A percentile compares a stretch with the other conserved stretches of the same genome.
Conservation (phyloP, 192 early-diverging fungal species). For the Linnemannia exigua region DNA sequence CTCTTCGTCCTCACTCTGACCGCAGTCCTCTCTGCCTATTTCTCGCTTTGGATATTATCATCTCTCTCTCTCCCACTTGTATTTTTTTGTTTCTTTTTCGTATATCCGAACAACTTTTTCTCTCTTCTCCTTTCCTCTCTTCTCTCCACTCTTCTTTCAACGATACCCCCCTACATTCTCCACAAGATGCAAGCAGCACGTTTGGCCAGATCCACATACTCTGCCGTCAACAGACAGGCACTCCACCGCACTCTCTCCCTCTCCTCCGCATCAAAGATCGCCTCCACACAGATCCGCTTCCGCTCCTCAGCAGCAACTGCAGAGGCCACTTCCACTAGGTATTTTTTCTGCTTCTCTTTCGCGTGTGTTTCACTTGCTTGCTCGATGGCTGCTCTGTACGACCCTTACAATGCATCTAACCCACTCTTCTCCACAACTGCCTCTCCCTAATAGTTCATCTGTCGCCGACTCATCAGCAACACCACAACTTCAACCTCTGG, state of each 20-base stretch:
- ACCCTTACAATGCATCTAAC: background rate
- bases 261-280: slow-evolving; percentile 33
- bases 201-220: slow-evolving; percentile 42
- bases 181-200: slow-evolving; percentile 48
- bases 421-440: background rate
- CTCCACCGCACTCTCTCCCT: slow-evolving; percentile 16
- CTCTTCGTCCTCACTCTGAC: background rate
- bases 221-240: slow-evolving; percentile 25
- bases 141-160: background rate
- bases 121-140: background rate
- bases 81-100: background rate
- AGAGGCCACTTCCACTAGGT: slow-evolving; percentile 23
- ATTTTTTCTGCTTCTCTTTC: slow-evolving; percentile 5
- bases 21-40: background rate
- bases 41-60: background rate
- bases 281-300: slow-evolving; percentile 42
- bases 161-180: background rate
- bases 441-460: background rate
- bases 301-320: slow-evolving; percentile 50
- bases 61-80: no score
- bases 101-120: background rate
- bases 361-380: background rate
- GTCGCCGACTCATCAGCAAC: slow-evolving; percentile 20
- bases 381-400: background rate
- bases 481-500: slow-evolving; percentile 37